Evolutionary conservation across 1,284 basidiomycete species (phyloP).

Genomic region (Puccinia novopanici): DNA sequence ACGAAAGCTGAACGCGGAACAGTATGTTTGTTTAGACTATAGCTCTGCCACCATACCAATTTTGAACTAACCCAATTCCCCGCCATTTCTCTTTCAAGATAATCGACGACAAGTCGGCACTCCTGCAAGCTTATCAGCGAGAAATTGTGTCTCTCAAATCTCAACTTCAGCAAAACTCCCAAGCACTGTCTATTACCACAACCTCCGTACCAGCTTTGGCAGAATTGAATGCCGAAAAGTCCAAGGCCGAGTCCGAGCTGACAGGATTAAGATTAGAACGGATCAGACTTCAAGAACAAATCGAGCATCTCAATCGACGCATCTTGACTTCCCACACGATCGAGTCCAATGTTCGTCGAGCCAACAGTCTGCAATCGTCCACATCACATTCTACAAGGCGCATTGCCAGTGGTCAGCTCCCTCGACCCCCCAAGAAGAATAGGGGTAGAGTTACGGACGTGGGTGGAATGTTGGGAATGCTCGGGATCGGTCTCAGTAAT

Average conservation of each 20-base stretch:
- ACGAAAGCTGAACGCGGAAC: slow-evolving; percentile 65
- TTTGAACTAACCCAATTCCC: neutral
- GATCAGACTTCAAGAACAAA: slow-evolving; percentile 50
- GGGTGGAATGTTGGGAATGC: slow-evolving; percentile 42
- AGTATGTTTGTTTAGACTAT: slow-evolving; percentile 53
- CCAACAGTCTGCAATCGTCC: slow-evolving; percentile 13
- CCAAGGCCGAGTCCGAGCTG: slow-evolving; percentile 40
- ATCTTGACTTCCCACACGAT: slow-evolving; percentile 46
- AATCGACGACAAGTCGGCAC: slow-evolving; percentile 57
- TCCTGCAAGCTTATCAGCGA: slow-evolving; percentile 61
- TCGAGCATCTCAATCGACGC: slow-evolving; percentile 50
- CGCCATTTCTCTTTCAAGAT: slow-evolving; percentile 12
- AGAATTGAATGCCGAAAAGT: slow-evolving; percentile 38
- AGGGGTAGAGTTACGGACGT: slow-evolving; percentile 33
- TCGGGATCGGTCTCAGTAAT: slow-evolving; percentile 34
- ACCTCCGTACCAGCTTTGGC: slow-evolving; percentile 10
- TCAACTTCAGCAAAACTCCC: slow-evolving; percentile 55
- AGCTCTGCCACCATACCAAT: neutral
- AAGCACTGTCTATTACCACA: slow-evolving; percentile 45
- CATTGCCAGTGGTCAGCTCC: slow-evolving; percentile 25
- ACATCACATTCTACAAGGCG: slow-evolving; percentile 18
- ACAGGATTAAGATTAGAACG: slow-evolving; percentile 34
- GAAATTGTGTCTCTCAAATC: slow-evolving; percentile 61
- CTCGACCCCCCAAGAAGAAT: slow-evolving; percentile 13
- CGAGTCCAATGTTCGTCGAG: slow-evolving; percentile 39